Evolutionary conservation across 2,329 filamentous ascomycete genomes (phyloP), one percentile per base, ranked within the genome.

Genomic region (Curvularia verruculosa): DNA sequence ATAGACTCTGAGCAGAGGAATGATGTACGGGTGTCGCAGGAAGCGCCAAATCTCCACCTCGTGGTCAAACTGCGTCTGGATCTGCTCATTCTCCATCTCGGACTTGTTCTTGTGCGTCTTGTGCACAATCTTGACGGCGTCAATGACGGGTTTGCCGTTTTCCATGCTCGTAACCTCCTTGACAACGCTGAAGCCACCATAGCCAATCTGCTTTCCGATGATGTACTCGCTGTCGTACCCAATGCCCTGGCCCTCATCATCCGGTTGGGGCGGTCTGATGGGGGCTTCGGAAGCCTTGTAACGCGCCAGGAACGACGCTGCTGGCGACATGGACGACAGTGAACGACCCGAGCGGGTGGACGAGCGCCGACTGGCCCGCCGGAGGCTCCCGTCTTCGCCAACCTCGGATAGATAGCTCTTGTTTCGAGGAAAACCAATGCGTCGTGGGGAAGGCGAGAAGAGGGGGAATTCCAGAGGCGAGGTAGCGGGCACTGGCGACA

Each of bases 31-130:
- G 66, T 89, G 86, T 53, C 82, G 82, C 41, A 89, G 76, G 65
- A 86, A 87, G 44, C 87, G 82, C 87, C 87, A 89, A 39, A 89
- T 82, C 41, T 84, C 82, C 44, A 89, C 84, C 77, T 89, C 87
- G 59, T 89, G 87, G 66, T 89, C 87, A 58, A 89, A 87, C 61
- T 88, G 84, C 10, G 85, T 84, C 68, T 89, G 87, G 12, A 86
- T 81, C 60, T 83, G 82, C 39, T 89, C 87, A 60, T 89, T 89
- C 63, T 88, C 85, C 18, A 77, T 74, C 59, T 89, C 86, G 26
- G 79, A 80, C 61, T 82, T 83, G 52, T 82, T 81, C 10, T 76
- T 71, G 21, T 87, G 78, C 48, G 83, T 78, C 67, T 87, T 88
- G 60, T 82, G 85, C 18, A 89, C 86, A 63, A 89, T 87, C 70